A percentile compares a stretch with the other conserved stretches of the same genome.
Evolutionary conservation across 2,329 filamentous ascomycete genomes (phyloP).

Genomic region (Juglanconis juglandina): DNA sequence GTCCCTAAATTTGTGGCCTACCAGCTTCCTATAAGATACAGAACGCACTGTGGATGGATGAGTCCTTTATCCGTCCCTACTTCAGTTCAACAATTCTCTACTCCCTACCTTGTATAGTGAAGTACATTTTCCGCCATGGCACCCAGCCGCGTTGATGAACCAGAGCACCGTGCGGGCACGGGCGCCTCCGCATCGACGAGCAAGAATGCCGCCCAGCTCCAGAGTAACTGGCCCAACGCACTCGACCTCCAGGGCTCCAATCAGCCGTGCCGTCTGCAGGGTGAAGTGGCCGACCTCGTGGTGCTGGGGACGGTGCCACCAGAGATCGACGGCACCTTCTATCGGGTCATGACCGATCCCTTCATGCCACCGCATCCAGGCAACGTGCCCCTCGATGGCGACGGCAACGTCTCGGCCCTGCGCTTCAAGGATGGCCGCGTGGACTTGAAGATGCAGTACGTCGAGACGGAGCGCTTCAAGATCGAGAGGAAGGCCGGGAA

Average conservation of each 20-base stretch:
- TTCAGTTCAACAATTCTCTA: too few relatives aligned
- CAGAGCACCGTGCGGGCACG: background rate
- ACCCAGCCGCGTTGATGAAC: background rate
- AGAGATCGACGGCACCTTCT: slow-evolving; percentile 32
- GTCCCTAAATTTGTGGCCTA: too few relatives aligned
- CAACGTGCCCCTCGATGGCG: slow-evolving; percentile 36
- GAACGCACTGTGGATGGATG: too few relatives aligned
- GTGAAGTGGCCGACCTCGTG: slow-evolving; percentile 25
- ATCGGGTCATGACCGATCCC: slow-evolving; percentile 41
- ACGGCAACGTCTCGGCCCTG: slow-evolving; percentile 35
- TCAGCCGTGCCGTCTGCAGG: slow-evolving; percentile 11
- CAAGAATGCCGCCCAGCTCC: background rate
- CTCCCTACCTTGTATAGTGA: too few relatives aligned
- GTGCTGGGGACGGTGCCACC: slow-evolving; percentile 26
- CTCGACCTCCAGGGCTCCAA: slow-evolving; percentile 20
- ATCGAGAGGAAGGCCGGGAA: slow-evolving; percentile 29
- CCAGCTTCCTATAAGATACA: too few relatives aligned
- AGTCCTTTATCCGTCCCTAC: too few relatives aligned
- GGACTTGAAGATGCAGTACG: slow-evolving; percentile 31
- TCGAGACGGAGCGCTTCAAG: slow-evolving; percentile 33
- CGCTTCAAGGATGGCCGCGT: slow-evolving; percentile 28
- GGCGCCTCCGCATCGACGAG: background rate
- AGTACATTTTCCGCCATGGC: background rate
- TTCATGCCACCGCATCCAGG: slow-evolving; percentile 30
- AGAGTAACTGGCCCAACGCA: slow-evolving; percentile 8